Evolutionary conservation across 345 rosid species (phyloP).

Genomic region (Eucalyptus leucophloia): DNA sequence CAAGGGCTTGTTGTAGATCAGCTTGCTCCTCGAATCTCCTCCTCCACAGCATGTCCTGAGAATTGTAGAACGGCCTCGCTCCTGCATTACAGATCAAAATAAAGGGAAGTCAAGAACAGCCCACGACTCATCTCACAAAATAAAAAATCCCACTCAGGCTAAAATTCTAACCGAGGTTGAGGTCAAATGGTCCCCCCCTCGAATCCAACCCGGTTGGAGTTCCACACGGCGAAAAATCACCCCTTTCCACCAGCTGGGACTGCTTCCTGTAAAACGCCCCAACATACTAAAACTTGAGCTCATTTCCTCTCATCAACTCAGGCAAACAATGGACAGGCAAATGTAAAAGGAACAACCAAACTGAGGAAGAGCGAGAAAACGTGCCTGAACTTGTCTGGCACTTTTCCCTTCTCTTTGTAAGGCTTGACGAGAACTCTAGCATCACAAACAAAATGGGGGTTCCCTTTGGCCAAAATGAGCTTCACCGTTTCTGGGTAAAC

Average conservation of each 20-base stretch:
- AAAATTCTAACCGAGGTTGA: conserved; percentile 30
- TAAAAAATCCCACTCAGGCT: background rate
- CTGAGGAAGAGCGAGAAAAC: background rate
- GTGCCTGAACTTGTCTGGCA: conserved; percentile 80
- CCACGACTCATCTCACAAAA: background rate
- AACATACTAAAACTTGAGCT: background rate
- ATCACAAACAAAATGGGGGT: conserved; percentile 91
- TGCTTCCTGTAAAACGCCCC: conserved; percentile 26
- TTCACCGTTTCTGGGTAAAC: conserved; percentile 88
- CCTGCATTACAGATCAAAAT: conserved; percentile 18
- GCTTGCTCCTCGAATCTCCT: conserved; percentile 69
- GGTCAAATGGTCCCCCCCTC: conserved; percentile 43
- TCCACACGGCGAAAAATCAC: conserved; percentile 54
- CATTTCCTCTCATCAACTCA: background rate
- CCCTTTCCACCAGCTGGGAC: conserved; percentile 34
- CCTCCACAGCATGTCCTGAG: conserved; percentile 61
- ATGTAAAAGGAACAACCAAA: background rate
- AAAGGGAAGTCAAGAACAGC: background rate
- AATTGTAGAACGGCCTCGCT: conserved; percentile 45
- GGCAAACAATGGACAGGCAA: background rate
- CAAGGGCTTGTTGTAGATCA: conserved; percentile 60
- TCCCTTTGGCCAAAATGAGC: conserved; percentile 81
- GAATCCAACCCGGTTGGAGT: conserved; percentile 76
- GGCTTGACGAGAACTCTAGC: conserved; percentile 90
- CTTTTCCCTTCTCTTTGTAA: conserved; percentile 95